Conservation (phyloP, 495 filamentous ascomycete species). For the Aspergillus mulundensis region DNA sequence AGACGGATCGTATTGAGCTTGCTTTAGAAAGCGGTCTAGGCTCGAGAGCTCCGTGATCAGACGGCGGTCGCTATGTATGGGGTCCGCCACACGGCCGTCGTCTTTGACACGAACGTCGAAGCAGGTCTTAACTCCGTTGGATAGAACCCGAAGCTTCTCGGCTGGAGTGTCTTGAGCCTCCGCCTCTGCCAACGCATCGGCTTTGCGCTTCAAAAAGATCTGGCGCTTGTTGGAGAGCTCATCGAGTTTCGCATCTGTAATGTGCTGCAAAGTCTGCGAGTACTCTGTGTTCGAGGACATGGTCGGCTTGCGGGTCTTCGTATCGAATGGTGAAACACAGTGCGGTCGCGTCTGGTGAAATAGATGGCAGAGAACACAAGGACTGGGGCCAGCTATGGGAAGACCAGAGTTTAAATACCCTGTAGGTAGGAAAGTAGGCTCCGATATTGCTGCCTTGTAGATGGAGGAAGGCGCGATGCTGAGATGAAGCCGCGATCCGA, state of each 20-base stretch:
- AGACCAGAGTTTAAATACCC: too few relatives aligned
- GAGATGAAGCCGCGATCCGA: not conserved
- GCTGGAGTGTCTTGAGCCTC: not conserved
- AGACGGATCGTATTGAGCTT: slow-evolving; percentile 14
- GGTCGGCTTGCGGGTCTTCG: not conserved
- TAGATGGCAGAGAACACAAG: too few relatives aligned
- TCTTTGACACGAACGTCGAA: slow-evolving; percentile 5
- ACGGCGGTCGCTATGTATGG: not conserved
- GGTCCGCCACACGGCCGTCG: slow-evolving; percentile 5
- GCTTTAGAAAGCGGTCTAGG: slow-evolving; percentile 14
- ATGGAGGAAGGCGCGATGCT: not conserved
- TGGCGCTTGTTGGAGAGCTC: slow-evolving; percentile 16
- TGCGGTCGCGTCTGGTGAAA: too few relatives aligned
- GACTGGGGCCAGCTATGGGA: too few relatives aligned
- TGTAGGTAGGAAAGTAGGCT: too few relatives aligned
- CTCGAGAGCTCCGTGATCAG: slow-evolving; percentile 4
- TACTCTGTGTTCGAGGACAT: slow-evolving; percentile 14
- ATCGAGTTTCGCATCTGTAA: slow-evolving; percentile 15
- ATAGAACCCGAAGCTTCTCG: not conserved
- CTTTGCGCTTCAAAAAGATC: slow-evolving; percentile 8
- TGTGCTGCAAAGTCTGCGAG: slow-evolving; percentile 16
- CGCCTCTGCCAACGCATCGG: not conserved
- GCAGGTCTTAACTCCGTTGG: slow-evolving; percentile 9
- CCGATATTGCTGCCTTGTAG: too few relatives aligned
- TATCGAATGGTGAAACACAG: too few relatives aligned